Conservation (phyloP, 1,284 basidiomycete genomes). For the Inonotus hispidus region DNA sequence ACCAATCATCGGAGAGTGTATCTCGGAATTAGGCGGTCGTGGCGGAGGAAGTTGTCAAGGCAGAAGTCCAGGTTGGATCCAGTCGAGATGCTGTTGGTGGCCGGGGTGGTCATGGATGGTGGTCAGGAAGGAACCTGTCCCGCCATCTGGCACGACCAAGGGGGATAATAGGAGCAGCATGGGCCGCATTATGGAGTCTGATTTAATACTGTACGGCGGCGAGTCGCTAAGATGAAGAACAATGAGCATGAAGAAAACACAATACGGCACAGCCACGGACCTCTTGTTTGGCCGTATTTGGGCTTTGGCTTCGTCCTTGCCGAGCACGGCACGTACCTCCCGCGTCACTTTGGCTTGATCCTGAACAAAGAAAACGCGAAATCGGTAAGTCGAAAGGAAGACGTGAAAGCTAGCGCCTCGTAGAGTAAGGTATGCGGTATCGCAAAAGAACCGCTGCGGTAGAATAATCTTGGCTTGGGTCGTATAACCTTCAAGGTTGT, state of each 20-base stretch:
- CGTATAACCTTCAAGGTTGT: neutral
- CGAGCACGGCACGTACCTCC: neutral
- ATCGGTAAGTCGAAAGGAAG: neutral
- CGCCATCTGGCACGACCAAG: neutral
- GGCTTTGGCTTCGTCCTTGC: neutral
- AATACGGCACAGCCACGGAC: neutral
- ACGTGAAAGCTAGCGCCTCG: neutral
- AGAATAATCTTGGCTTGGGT: neutral
- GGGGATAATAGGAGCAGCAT: neutral
- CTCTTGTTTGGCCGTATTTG: neutral
- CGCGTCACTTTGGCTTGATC: neutral
- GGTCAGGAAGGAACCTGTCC: neutral
- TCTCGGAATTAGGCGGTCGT: neutral
- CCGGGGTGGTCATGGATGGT: neutral
- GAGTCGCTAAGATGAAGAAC: neutral
- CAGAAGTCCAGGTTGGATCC: neutral
- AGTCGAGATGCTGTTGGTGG: neutral
- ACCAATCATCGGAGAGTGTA: neutral
- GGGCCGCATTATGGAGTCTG: neutral
- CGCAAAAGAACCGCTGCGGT: neutral
- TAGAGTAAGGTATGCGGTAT: neutral
- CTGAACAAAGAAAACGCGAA: neutral
- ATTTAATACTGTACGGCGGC: neutral
- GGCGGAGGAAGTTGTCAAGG: constrained; percentile 4
- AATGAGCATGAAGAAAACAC: neutral